Evolutionary conservation across 1,284 basidiomycete genomes (phyloP), one percentile per base, ranked within the genome.

Genomic region (Microbotryomycetes sp.): DNA sequence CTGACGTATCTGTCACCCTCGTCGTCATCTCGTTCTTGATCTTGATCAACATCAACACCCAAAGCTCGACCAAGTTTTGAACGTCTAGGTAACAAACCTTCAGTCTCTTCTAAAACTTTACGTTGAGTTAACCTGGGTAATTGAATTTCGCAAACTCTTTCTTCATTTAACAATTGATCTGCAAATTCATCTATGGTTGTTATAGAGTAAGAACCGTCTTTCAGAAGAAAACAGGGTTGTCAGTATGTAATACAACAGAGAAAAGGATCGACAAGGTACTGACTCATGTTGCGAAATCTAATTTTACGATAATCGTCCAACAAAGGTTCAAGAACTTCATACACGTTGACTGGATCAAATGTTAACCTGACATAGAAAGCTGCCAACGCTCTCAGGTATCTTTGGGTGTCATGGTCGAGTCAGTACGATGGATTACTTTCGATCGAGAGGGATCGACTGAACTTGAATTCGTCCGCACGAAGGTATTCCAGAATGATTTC

Each of bases 401-500:
- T 96, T 67, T 59, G 45, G 29, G 50, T 45, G 16, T 49, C 45
- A 15, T 46, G 28, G 15, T 22, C 12, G 15, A 19, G 36, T 26
- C 7, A 29, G 25, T 2, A 29, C 49, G 30, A 28, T 29, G 23
- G 30, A 31, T 25, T 45, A n/a, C 0, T 49, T n/a, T 46, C 46
- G 5, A 29, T 53, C 58, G 55, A 36, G n/a, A n/a, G n/a, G n/a
- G n/a, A 22, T 49, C 5, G 14, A 32, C 81, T 87, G 68, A 72
- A 94, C 92, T 99, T 99, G 83, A 97, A 97, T 74, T 98, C 94
- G 64, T 94, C 90, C 3, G 90, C 92, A 63, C 86, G 84, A 23
- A 99, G 79, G 74, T 99, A 99, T 73, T 97, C 96, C 4, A 96
- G 78, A 52, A 98, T 76, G 64, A 98, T 97, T 76, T 94, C 91